Evolutionary conservation across 2,329 filamentous ascomycete genomes (phyloP).

Genomic region (Talaromyces marneffei): DNA sequence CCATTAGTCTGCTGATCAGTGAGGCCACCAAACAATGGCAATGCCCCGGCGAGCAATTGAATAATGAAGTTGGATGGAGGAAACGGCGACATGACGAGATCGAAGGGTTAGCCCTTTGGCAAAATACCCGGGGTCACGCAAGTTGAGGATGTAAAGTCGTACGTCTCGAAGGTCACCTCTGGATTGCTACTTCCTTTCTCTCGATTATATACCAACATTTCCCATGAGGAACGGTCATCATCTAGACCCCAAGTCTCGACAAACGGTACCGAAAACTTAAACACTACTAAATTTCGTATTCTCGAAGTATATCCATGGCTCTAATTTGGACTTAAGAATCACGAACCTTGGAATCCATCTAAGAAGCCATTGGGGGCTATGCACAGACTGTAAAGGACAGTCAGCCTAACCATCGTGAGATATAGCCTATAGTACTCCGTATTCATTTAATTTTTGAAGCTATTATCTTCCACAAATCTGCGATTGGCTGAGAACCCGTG

Average conservation of each 20-base stretch:
- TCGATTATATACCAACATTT: conserved; percentile 1
- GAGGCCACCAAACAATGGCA: conserved; percentile 1
- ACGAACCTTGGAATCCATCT: neutral
- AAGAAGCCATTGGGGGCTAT: neutral
- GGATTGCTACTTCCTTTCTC: neutral
- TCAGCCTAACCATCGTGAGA: neutral
- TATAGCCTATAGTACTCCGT: neutral
- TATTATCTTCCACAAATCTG: neutral
- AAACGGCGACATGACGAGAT: neutral
- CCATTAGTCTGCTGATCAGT: neutral
- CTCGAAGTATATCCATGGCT: neutral
- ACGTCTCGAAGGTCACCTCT: neutral
- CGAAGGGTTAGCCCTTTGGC: neutral
- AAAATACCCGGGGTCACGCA: neutral
- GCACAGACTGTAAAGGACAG: neutral
- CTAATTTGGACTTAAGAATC: neutral
- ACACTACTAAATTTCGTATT: conserved; percentile 1
- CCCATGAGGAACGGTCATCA: neutral
- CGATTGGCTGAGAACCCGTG: neutral
- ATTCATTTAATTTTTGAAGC: neutral
- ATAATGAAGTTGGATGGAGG: neutral
- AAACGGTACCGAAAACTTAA: neutral
- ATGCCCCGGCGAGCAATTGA: neutral
- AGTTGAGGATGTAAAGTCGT: neutral
- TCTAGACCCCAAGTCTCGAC: neutral